phyloP scores from a whole-genome alignment of 1,284 basidiomycete species.

The Apiotrichum veenhuisii region DNA sequence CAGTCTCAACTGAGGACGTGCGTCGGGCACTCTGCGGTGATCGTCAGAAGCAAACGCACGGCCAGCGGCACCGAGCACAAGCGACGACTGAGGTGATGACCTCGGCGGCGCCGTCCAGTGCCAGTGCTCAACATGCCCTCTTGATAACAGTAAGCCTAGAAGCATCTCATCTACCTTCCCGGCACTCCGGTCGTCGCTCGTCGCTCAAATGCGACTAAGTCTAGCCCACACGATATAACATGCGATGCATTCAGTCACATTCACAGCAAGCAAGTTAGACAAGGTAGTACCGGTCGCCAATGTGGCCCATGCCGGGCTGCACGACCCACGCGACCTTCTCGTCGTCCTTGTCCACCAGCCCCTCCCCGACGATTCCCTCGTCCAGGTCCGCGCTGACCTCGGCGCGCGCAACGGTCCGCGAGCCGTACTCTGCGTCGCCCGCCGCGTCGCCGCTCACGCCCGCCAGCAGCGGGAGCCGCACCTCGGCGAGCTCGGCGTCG shows the following conservation, averaged over 20 bases:
- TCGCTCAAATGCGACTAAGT: no score
- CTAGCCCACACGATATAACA: no score
- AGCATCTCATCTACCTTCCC: no score
- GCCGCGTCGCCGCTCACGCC: slow-evolving; percentile 33
- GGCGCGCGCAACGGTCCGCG: slow-evolving; percentile 21
- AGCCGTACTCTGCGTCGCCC: slow-evolving; percentile 42
- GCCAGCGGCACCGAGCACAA: no score
- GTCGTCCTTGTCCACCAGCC: slow-evolving; percentile 12
- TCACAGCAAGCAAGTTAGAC: neutral
- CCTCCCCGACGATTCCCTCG: slow-evolving; percentile 6
- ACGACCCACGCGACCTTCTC: slow-evolving; percentile 48
- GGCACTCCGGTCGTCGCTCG: no score
- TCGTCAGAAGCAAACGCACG: no score
- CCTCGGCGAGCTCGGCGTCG: slow-evolving; percentile 53
- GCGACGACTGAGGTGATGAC: no score
- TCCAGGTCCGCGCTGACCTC: neutral
- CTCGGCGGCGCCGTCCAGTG: no score
- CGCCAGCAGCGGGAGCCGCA: slow-evolving; percentile 36
- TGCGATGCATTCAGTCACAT: neutral
- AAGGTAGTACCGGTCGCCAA: slow-evolving; percentile 29
- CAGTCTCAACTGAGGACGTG: no score
- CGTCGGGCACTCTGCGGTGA: no score
- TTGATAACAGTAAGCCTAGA: no score
- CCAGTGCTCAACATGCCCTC: no score
- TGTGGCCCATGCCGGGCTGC: slow-evolving; percentile 47